phyloP scores from a whole-genome alignment of 805 yeast species.

The Cyberlindnera veronae region DNA sequence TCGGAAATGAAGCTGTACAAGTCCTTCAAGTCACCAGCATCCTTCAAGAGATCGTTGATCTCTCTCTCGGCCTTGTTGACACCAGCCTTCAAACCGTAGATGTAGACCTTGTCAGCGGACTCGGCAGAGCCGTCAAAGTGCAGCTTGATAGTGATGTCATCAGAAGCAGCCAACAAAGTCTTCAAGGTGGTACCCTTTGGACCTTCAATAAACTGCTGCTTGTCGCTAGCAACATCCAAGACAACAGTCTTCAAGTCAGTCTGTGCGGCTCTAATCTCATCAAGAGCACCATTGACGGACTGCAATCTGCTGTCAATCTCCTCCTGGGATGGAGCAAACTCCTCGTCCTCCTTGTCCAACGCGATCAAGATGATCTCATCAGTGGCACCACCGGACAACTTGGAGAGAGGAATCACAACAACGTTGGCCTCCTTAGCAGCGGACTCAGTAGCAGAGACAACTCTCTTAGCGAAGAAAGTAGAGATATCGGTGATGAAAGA shows the following conservation, averaged over 20 bases:
- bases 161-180: conserved; percentile 31
- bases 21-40: conserved; percentile 48
- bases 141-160: conserved; percentile 41
- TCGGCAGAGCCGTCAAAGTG: conserved; percentile 35
- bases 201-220: conserved; percentile 60
- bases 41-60: conserved; percentile 51
- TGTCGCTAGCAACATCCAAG: conserved; percentile 47
- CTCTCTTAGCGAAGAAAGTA: conserved; percentile 48
- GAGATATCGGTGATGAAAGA: conserved; percentile 61
- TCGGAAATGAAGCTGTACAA: conserved; percentile 40
- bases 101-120: conserved; percentile 50
- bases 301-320: conserved; percentile 56
- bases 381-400: conserved; percentile 40
- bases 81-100: conserved; percentile 68
- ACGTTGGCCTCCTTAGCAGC: conserved; percentile 46
- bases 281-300: conserved; percentile 51
- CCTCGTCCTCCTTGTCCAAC: conserved; percentile 45
- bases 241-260: conserved; percentile 46
- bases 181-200: conserved; percentile 58
- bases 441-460: conserved; percentile 39
- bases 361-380: conserved; percentile 53
- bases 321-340: conserved; percentile 65
- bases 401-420: conserved; percentile 56
- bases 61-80: conserved; percentile 53
- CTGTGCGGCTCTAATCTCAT: conserved; percentile 56